phyloP scores from a whole-genome alignment of 2,329 filamentous ascomycete species.

The Aspergillus transmontanensis region DNA sequence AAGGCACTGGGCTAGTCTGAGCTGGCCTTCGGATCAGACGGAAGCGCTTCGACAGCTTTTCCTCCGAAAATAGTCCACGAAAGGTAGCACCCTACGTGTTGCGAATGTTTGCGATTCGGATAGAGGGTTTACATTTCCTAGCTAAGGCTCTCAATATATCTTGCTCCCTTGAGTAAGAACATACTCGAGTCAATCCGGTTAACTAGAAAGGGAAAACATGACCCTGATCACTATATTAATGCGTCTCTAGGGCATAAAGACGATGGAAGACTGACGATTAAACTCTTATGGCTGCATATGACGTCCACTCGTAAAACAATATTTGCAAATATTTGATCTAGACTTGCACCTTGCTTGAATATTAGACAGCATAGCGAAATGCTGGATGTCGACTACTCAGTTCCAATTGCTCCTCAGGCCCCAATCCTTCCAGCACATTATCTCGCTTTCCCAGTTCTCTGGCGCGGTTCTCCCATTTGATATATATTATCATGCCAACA shows the following conservation, averaged over 20 bases:
- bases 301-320: too few relatives aligned
- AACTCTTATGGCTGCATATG: too few relatives aligned
- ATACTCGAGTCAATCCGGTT: too few relatives aligned
- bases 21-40: neutral
- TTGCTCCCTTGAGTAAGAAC: too few relatives aligned
- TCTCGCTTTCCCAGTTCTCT: neutral
- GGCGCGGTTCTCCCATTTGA: conserved; percentile 5
- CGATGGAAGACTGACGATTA: too few relatives aligned
- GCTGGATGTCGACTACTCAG: conserved; percentile 10
- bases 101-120: neutral
- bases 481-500: neutral
- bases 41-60: neutral
- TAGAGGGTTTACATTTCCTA: neutral
- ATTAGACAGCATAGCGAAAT: conserved; percentile 4
- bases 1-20: neutral
- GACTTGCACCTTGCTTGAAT: neutral
- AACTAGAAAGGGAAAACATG: too few relatives aligned
- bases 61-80: neutral
- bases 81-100: neutral
- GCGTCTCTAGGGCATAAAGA: too few relatives aligned
- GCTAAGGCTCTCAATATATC: too few relatives aligned
- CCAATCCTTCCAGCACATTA: conserved; percentile 1
- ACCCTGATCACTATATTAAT: too few relatives aligned
- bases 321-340: too few relatives aligned
- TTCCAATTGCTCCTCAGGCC: neutral